Conservation (phyloP, 306 rosid species). For the Castanea mollissima region DNA sequence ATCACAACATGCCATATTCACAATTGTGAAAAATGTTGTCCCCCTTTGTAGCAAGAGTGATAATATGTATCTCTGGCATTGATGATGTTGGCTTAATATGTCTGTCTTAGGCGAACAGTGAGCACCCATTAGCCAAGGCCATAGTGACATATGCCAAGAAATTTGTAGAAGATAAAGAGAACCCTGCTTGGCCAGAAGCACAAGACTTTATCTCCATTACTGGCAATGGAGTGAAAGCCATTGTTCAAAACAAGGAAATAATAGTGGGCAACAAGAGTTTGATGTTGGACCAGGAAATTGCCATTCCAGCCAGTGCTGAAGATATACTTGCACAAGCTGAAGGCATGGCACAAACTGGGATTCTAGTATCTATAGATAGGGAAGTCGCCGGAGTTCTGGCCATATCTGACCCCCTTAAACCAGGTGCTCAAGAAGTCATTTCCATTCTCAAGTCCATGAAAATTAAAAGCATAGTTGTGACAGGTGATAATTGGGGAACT, state of each 20-base stretch:
- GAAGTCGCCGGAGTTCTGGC: constrained; percentile 58
- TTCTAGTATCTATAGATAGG: constrained; percentile 52
- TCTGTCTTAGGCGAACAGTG: constrained; percentile 69
- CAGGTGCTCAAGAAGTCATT: constrained; percentile 58
- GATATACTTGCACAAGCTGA: constrained; percentile 57
- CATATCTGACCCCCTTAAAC: constrained; percentile 79
- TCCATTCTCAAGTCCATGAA: constrained; percentile 78
- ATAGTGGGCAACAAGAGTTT: constrained; percentile 75
- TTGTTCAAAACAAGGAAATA: constrained; percentile 48
- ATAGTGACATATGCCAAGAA: constrained; percentile 67
- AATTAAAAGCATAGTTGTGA: constrained; percentile 65
- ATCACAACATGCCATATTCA: no score
- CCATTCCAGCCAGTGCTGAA: constrained; percentile 50
- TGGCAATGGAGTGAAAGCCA: constrained; percentile 78
- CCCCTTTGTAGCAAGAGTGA: no score
- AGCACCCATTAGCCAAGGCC: constrained; percentile 86
- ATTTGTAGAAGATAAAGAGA: constrained; percentile 43
- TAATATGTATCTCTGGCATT: neutral
- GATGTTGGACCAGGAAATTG: constrained; percentile 49
- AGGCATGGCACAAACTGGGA: constrained; percentile 67
- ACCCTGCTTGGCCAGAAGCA: constrained; percentile 63
- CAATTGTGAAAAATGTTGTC: no score
- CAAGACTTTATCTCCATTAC: constrained; percentile 55
- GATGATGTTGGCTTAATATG: neutral
- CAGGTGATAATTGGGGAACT: constrained; percentile 93